Base-by-base conservation (phyloP, 2,329 filamentous ascomycete genomes). In the Pseudogymnoascus sp. region DNA sequence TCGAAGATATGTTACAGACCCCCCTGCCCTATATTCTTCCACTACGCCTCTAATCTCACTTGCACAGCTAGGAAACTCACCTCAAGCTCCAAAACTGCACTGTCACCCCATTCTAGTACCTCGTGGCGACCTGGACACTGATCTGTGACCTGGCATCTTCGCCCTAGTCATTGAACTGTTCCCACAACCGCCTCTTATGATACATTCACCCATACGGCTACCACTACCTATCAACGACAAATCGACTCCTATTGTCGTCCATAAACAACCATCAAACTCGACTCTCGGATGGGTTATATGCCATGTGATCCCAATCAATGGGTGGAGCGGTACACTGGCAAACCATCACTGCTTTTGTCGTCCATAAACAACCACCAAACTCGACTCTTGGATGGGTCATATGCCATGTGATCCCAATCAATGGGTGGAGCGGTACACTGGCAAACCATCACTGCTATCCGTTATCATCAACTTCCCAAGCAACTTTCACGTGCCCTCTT, bases 391-490 rank as follows among this genome's bases (percentile, higher is more conserved):
- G 58, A 33, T 8, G 31, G 21, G n/a, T 21, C n/a, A 39, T 63
- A 43, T 6, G 59, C 45, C 21, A 63, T 49, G 26, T 29, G 55
- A 21, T 63, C 43, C 60, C 16, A 62, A 43, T 63, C 8, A 19
- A 63, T 63, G 11, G 21, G 52, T n/a, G 26, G 61, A 2, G 59
- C 35, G 45, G 58, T 29, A 35, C 23, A 14, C 59, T 31, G 23
- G 61, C 43, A 43, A 33, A 12, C 59, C 33, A 37, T 14, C 38
- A 59, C 39, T 26, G 14, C 58, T 38, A 26, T 26, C 38, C 49
- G 62, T 41, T 23, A 64, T 45, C 39, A 64, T 64, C 23, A 62
- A 64, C 59, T 39, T 63, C 45, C 45, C 5, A 37, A 62, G 39
- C 26, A 62, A 62, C 43, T 55, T 37, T 59, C 14, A 16, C 37